phyloP scores from a whole-genome alignment of 176 grass and related monocot genomes.

The Panicum miliaceum region DNA sequence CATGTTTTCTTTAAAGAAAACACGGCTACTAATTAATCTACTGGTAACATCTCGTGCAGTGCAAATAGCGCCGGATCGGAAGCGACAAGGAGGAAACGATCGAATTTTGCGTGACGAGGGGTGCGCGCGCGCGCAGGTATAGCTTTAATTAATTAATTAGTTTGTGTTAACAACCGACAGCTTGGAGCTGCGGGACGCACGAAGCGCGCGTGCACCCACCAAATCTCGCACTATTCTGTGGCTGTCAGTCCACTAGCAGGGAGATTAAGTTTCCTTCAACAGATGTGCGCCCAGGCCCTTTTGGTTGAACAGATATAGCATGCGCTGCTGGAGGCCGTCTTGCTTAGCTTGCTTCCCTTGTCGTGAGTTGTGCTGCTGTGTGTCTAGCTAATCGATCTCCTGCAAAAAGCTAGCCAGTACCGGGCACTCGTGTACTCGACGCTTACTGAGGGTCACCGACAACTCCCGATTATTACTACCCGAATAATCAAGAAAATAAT shows the following conservation, averaged over 20 bases:
- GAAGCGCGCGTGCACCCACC: conserved; percentile 8
- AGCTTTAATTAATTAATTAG: neutral
- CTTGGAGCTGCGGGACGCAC: neutral
- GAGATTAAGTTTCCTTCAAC: too few species aligned
- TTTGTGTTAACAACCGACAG: neutral
- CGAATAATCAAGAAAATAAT: too few species aligned
- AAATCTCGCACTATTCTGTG: conserved; percentile 25
- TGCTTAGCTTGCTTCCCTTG: neutral
- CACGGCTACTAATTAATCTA: too few species aligned
- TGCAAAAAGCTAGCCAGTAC: neutral
- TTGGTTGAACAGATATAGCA: neutral
- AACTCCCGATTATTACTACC: too few species aligned
- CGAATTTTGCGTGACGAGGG: neutral
- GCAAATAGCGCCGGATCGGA: neutral
- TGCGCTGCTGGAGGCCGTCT: neutral
- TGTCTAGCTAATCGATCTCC: neutral
- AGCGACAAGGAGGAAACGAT: neutral
- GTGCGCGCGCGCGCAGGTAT: neutral
- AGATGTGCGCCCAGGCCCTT: neutral
- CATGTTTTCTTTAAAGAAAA: neutral
- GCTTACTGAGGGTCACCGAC: too few species aligned
- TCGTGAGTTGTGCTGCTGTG: too few species aligned
- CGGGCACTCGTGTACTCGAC: too few species aligned
- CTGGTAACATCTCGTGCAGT: neutral
- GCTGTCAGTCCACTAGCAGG: neutral